Evolutionary conservation across 345 rosid species (phyloP), one percentile per base, ranked within the genome.

Genomic region (Camelina laxa): DNA sequence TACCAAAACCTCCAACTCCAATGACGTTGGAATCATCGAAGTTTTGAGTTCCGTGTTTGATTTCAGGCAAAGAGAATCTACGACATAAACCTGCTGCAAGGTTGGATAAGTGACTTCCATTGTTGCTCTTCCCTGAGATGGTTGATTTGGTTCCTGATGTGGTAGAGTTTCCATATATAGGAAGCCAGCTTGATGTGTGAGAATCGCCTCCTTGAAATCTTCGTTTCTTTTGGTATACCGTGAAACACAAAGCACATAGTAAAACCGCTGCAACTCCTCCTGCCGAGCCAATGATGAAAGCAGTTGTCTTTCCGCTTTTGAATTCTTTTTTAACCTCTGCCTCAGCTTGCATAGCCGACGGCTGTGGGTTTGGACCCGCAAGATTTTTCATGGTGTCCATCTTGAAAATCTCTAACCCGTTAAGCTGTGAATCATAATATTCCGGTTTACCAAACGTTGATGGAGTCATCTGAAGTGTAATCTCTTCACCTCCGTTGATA

Each of bases 1-100:
- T 95, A 35, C 97, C 96, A 13, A 92, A 92, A 4, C 97, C 99
- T 68, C 99, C 97, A 8, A 92, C 89, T 15, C 93, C 97, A 11
- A 92, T 85, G 9, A 88, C 91, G 20, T 87, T 58, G 0, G 87
- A 84, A 16, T 90, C 97, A 6, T 86, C 84, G 21, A 92, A 89
- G 79, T 84, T 83, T 65, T 84, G 84, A 0, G 93, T 89, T 5
- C 89, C 92, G 0, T 81, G 81, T 81, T 77, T 87, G 6, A 95
- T 89, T 82, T 91, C 93, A 0, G 80, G 13, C 9, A 87, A 64
- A 0, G 91, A 76, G 84, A 95, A 95, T 42, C 87, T 93, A 5
- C 90, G 80, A 50, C 93, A 91, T 48, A 89, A 79, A 22, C 96
- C 90, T 6, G 78, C 89, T 41, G 92, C 89, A 65, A 89, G 76